phyloP scores from a whole-genome alignment of 2,329 filamentous ascomycete genomes.

The Westerdykella ornata region DNA sequence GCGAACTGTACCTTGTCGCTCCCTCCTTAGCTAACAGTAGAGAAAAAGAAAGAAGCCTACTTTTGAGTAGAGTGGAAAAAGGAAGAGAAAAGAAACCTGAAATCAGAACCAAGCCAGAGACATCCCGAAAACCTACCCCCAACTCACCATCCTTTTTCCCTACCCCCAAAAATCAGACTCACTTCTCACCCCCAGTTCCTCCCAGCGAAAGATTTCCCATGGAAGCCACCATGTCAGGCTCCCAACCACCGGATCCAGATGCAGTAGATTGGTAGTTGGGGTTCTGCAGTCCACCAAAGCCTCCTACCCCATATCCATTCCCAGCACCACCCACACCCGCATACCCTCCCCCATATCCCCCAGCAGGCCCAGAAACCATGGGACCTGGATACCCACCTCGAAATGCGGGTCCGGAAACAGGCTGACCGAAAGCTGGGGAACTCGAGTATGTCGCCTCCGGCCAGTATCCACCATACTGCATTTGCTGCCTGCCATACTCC shows the following conservation, averaged over 20 bases:
- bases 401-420: constrained; percentile 16
- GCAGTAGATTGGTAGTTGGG: constrained; percentile 6
- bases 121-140: too few relatives aligned
- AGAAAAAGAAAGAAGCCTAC: neutral
- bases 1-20: too few relatives aligned
- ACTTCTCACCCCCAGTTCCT: too few relatives aligned
- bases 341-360: neutral
- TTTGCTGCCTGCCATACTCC: constrained; percentile 1
- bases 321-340: neutral
- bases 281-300: too few relatives aligned
- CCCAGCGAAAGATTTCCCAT: constrained; percentile 24
- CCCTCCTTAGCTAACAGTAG: neutral
- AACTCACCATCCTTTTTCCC: too few relatives aligned
- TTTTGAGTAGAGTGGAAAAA: constrained; percentile 1
- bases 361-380: neutral
- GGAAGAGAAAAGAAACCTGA: neutral
- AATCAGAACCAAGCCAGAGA: neutral
- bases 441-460: constrained; percentile 22
- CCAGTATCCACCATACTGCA: constrained; percentile 29
- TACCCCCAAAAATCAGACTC: too few relatives aligned
- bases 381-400: constrained; percentile 18
- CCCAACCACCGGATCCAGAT: constrained; percentile 9
- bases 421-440: constrained; percentile 17
- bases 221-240: constrained; percentile 12
- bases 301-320: too few relatives aligned